Base-by-base conservation (phyloP, 495 filamentous ascomycete genomes). In the Trichoderma orchidacearum region DNA sequence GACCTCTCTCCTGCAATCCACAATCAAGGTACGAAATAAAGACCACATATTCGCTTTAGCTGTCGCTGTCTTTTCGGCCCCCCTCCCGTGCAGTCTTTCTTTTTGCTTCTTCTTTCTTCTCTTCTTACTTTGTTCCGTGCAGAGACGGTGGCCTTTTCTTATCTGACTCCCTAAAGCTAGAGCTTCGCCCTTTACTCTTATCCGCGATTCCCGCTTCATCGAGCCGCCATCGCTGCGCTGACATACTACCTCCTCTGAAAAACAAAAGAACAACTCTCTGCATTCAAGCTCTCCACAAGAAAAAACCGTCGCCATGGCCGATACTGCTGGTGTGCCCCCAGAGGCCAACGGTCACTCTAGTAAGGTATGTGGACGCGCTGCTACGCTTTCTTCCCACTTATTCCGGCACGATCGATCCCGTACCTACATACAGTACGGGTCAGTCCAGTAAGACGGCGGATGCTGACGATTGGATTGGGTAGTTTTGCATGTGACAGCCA, bases 391-490 rank as follows among this genome's bases (percentile, higher is more conserved):
- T 48, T 48, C 41, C 41, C 41, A 23, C 41, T 48, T 48, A 9
- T 27, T 41, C 17, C 21, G 9, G 41, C 41, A 25, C 18, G 41
- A 48, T 48, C 41, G 41, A 48, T 23, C 41, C 21, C 41, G 41
- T 48, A 48, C 41, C 41, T 48, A 48, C 41, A 48, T 48, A 48
- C 21, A 48, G 18, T 18, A 9, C 8, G 21, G 21, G 41, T 11
- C 13, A 25, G 41, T 23, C 41, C 41, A 48, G 41, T 48, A 48
- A 48, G 21, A 25, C n/a, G 7, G n/a, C 21, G 18, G 23, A 48
- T 48, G 41, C 41, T 68, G 61, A 67, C 62, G 11, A 58, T 53
- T 27, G 31, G 17, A 34, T 48, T 48, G 41, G 41, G 5, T 23
- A 48, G 41, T 48, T 48, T 48, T 48, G 21, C 41, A 48, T 48